Evolutionary conservation across 768 basidiomycete genomes (phyloP), one percentile per base, ranked within the genome.

Genomic region (Cubamyces lactineus): DNA sequence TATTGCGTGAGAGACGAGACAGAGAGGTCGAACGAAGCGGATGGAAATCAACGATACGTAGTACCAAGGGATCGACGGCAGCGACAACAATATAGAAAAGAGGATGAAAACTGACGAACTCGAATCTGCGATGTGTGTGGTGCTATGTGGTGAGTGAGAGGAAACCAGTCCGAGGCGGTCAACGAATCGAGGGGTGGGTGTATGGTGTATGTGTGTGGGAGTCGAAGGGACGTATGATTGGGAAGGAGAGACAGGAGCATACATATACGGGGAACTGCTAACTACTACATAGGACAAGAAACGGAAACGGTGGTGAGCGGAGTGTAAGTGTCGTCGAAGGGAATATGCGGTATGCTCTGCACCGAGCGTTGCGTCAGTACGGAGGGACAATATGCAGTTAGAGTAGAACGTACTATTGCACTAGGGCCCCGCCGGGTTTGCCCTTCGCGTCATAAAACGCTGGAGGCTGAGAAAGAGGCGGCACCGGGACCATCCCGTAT

Each of bases 261-360:
- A 43, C 48, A 59, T 42, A 59, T 59, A 54, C 50, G 24, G 40
- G 42, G 47, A 46, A 26, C 34, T 40, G 42, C 62, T 59, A 59
- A 58, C 62, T 63, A 63, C 62, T 59, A 53, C 57, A 54, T 48
- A 48, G 42, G 26, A 57, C 52, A 43, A 59, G 52, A 54, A 63
- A 42, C 24, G 23, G 45, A 42, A 51, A 24, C 30, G 47, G 45
- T n/a, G 49, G 39, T 11, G 3, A 43, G 41, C 11, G 50, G 12
- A 45, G 52, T 23, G 43, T 19, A 39, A n/a, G 47, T 15, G 38
- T 47, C 17, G 19, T 30, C 55, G 15, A 34, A 11, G 34, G 34
- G 34, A 9, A 34, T 34, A 34, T 34, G 34, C 9, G 34, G 34
- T 11, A 34, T 34, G 34, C 34, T 34, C 34, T 34, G 9, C 34